These are phyloP conservation scores for Diutina pseudorugosa DNA, from an alignment of 1,139 yeast species.

Conservation along the genomic window DNA sequence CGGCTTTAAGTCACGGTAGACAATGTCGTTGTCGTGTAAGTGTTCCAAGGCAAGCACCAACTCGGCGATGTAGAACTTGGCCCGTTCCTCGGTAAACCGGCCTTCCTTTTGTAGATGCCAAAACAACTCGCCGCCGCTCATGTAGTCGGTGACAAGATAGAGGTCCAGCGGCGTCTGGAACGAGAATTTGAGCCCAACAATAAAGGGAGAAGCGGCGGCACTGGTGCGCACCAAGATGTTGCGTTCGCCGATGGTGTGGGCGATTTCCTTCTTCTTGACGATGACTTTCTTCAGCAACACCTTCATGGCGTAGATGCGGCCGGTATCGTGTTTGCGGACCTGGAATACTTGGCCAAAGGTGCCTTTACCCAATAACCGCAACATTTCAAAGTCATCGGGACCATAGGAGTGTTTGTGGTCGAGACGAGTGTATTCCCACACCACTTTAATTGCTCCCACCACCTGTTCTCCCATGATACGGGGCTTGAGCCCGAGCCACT, in stretches of 20 bases:
- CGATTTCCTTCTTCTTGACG: slow-evolving; percentile 92
- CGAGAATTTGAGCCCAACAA: slow-evolving; percentile 88
- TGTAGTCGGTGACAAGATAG: slow-evolving; percentile 88
- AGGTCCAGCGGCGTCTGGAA: slow-evolving; percentile 91
- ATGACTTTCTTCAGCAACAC: slow-evolving; percentile 87
- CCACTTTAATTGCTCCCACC: slow-evolving; percentile 63
- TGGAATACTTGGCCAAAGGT: slow-evolving; percentile 97
- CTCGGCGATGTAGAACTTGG: slow-evolving; percentile 94
- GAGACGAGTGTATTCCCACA: slow-evolving; percentile 55
- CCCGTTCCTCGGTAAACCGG: slow-evolving; percentile 81
- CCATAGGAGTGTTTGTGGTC: slow-evolving; percentile 71
- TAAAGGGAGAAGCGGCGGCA: slow-evolving; percentile 75
- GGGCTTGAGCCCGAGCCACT: slow-evolving; percentile 67
- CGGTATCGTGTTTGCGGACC: slow-evolving; percentile 81
- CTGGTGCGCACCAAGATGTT: slow-evolving; percentile 80
- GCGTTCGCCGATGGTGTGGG: slow-evolving; percentile 95
- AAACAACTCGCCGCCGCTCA: slow-evolving; percentile 96
- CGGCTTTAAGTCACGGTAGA: slow-evolving; percentile 90
- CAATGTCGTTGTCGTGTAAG: slow-evolving; percentile 84
- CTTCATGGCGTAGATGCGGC: slow-evolving; percentile 92
- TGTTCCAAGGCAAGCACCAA: slow-evolving; percentile 84
- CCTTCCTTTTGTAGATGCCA: slow-evolving; percentile 98
- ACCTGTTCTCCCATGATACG: slow-evolving; percentile 70
- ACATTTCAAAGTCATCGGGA: slow-evolving; percentile 86
- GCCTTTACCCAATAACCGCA: slow-evolving; percentile 85